A percentile compares a stretch with the other conserved stretches of the same genome.
phyloP scores from a whole-genome alignment of 2,329 filamentous ascomycete species.

The Colletotrichum neosansevieriae region DNA sequence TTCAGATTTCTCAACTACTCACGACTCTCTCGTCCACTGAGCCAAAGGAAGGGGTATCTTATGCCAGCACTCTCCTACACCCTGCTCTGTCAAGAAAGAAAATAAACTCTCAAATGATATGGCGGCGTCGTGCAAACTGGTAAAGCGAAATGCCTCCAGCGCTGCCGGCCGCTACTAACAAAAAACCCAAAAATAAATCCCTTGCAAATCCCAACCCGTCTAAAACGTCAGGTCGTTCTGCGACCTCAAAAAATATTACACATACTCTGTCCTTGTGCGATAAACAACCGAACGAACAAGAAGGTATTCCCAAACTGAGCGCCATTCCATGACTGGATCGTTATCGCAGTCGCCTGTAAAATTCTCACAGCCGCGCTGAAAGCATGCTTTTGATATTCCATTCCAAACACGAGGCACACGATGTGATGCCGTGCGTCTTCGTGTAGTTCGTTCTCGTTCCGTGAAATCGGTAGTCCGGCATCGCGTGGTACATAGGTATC shows the following conservation, averaged over 20 bases:
- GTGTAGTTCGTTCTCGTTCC: slow-evolving; percentile 37
- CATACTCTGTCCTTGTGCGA: slow-evolving; percentile 12
- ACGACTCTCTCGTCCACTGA: slow-evolving; percentile 1
- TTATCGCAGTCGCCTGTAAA: slow-evolving; percentile 20
- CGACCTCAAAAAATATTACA: slow-evolving; percentile 9
- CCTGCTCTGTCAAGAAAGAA: slow-evolving; percentile 10
- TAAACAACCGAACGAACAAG: too few relatives aligned
- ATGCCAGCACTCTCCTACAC: slow-evolving; percentile 29
- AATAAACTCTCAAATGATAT: slow-evolving; percentile 4
- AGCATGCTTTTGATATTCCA: slow-evolving; percentile 37
- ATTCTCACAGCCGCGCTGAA: slow-evolving; percentile 28
- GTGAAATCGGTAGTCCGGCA: slow-evolving; percentile 14
- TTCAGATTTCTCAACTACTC: slow-evolving; percentile 10
- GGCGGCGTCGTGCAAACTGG: slow-evolving; percentile 1
- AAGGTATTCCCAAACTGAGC: slow-evolving; percentile 22
- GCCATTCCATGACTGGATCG: slow-evolving; percentile 31
- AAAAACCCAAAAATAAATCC: neutral
- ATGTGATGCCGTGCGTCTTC: slow-evolving; percentile 33
- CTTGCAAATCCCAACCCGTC: neutral
- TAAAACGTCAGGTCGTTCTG: slow-evolving; percentile 8
- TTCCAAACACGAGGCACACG: slow-evolving; percentile 28
- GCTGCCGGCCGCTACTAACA: slow-evolving; percentile 7
- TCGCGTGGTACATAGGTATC: slow-evolving; percentile 28
- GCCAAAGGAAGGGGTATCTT: slow-evolving; percentile 25
- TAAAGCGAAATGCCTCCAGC: slow-evolving; percentile 18